phyloP scores from a whole-genome alignment of 345 rosid species.

The Boechera divaricarpa region DNA sequence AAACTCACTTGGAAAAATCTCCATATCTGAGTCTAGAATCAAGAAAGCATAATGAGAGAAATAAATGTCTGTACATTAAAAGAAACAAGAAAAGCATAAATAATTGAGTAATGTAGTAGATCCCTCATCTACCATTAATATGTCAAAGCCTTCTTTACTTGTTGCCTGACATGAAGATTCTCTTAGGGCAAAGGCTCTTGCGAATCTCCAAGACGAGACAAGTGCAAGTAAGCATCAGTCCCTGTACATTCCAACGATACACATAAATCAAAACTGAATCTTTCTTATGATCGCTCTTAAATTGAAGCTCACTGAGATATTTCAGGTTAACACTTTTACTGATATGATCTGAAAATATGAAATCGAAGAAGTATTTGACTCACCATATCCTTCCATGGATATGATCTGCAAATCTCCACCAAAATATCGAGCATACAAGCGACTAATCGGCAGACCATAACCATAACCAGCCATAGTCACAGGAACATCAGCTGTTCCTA shows the following conservation, averaged over 20 bases:
- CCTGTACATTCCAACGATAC: conserved; percentile 51
- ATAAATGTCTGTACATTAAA: conserved; percentile 41
- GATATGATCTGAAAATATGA: conserved; percentile 61
- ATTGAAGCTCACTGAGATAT: conserved; percentile 5
- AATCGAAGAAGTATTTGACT: conserved; percentile 41
- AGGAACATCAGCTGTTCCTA: conserved; percentile 61
- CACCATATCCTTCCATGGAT: conserved; percentile 99
- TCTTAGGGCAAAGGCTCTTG: conserved; percentile 72
- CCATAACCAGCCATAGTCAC: conserved; percentile 98
- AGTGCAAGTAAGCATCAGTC: conserved; percentile 76
- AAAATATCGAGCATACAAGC: conserved; percentile 91
- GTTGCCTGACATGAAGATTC: conserved; percentile 10
- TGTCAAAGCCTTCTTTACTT: conserved; percentile 34
- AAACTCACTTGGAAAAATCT: conserved; percentile 22
- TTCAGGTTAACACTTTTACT: conserved; percentile 51
- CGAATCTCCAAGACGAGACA: conserved; percentile 67
- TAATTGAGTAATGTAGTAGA: conserved; percentile 34
- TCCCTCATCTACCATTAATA: conserved; percentile 33
- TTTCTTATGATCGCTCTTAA: not conserved
- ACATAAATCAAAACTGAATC: not conserved
- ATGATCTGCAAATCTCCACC: conserved; percentile 97
- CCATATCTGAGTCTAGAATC: conserved; percentile 38
- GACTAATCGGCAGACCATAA: conserved; percentile 92
- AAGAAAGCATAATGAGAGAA: conserved; percentile 31
- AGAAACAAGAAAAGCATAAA: conserved; percentile 1